These are phyloP conservation scores for Tieghemostelium lacteum DNA, from an alignment of 78 protist species.

Conservation along the genomic window DNA sequence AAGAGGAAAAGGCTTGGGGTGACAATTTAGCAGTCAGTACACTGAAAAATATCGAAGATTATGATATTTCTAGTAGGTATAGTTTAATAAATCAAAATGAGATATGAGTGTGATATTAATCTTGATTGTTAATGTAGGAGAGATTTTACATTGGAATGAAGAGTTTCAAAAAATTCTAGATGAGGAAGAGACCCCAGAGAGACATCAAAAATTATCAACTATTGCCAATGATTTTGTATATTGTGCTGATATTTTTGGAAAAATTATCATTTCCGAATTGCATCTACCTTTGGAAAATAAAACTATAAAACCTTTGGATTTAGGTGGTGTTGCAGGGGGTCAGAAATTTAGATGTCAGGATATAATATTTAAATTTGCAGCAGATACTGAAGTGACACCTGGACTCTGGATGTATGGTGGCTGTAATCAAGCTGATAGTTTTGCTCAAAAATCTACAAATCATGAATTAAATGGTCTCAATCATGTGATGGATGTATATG, in stretches of 20 bases:
- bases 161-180: background rate
- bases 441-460: conserved; percentile 53
- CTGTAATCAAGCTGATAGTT: conserved; percentile 18
- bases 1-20: background rate
- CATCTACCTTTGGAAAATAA: conserved; percentile 42
- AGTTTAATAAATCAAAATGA: no score
- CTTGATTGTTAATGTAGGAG: background rate
- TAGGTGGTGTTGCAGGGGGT: conserved; percentile 84
- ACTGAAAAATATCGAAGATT: background rate
- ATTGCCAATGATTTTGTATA: conserved; percentile 62
- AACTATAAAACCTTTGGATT: conserved; percentile 39
- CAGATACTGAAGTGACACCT: conserved; percentile 23
- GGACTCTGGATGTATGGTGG: conserved; percentile 67
- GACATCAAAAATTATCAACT: conserved; percentile 18
- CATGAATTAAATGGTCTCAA: conserved; percentile 60
- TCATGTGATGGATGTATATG: conserved; percentile 25
- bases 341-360: conserved; percentile 30
- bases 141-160: background rate
- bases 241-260: conserved; percentile 77
- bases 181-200: background rate
- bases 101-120: background rate
- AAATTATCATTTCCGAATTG: conserved; percentile 75
- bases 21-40: background rate
- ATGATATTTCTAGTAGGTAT: background rate
- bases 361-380: conserved; percentile 69